These are phyloP conservation scores for Collybia nuda DNA, from an alignment of 768 basidiomycete species.

Conservation along the genomic window DNA sequence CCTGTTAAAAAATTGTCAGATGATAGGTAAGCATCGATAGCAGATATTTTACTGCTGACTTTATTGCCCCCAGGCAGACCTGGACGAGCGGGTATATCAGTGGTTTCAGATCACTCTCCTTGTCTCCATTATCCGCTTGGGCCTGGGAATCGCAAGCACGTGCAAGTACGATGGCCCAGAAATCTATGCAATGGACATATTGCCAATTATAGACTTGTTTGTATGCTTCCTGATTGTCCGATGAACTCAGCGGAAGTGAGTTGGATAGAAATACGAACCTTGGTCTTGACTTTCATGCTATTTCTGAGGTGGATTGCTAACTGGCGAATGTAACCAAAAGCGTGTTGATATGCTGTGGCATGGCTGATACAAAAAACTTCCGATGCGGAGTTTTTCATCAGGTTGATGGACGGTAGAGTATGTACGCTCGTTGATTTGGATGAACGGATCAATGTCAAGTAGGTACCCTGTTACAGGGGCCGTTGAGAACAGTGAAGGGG, in stretches of 20 bases:
- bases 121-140: conserved; percentile 45
- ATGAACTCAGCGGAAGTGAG: conserved; percentile 10
- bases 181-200: conserved; percentile 93
- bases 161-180: conserved; percentile 90
- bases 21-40: conserved; percentile 10
- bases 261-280: conserved; percentile 44
- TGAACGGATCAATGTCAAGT: conserved; percentile 80
- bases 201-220: conserved; percentile 99
- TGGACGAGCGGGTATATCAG: conserved; percentile 96
- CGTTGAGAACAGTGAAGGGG: not conserved
- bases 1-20: conserved; percentile 39
- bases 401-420: conserved; percentile 86
- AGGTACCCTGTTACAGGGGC: conserved; percentile 64
- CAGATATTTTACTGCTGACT: conserved; percentile 53
- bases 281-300: conserved; percentile 86
- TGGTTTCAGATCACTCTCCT: conserved; percentile 80
- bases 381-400: conserved; percentile 98
- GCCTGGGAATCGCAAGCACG: conserved; percentile 70
- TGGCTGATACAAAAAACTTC: conserved; percentile 85
- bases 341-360: conserved; percentile 82
- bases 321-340: conserved; percentile 94
- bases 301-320: conserved; percentile 91
- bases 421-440: conserved; percentile 84
- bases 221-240: conserved; percentile 70
- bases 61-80: conserved; percentile 85